Base-by-base conservation (phyloP, 495 filamentous ascomycete species). In the Penicillium tannophilum region DNA sequence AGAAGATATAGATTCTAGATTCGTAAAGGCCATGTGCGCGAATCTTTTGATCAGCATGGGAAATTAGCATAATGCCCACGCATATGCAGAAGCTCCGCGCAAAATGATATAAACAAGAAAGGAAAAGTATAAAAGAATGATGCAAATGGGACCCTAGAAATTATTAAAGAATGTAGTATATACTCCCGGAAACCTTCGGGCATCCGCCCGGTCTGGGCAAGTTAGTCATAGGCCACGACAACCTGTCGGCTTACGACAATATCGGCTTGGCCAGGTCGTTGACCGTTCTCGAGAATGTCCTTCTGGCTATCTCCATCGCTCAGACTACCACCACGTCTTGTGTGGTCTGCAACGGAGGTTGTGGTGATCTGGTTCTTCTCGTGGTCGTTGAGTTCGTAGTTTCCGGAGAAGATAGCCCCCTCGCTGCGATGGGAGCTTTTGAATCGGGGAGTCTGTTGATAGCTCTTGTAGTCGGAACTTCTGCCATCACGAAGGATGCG, bases 271-370 rank as follows among this genome's bases (percentile, higher is more conserved):
- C 63, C 63, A 31, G 56, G 63, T 12, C 31, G 26, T 48, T 62
- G 52, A 28, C 48, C 49, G 17, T 54, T 54, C 1, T 59, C 48
- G 17, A 65, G 54, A 19, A 65, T 65, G 11, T 65, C 56, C 50
- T 62, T 60, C 50, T 62, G 59, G n/a, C 63, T 65, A 14, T 65
- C 63, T 8, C 56, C 59, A 45, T 65, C 63, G 19, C 63, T 65
- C 49, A 52, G 17, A 55, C 54, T 64, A 10, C 36, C 28, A 19
- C 44, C 20, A 14, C 36, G 52, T 14, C 19, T 31, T n/a, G 28
- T 33, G 24, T 54, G 50, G 12, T 55, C 46, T 4, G 49, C 28
- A 1, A 26, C 47, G 0, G 54, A 24, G 0, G 63, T 59, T 23
- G 42, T 59, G 28, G 53, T 52, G 12, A 48, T 52, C 3, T 51